Base-by-base conservation (phyloP, 495 filamentous ascomycete species). In the Penicillium verhagenii region DNA sequence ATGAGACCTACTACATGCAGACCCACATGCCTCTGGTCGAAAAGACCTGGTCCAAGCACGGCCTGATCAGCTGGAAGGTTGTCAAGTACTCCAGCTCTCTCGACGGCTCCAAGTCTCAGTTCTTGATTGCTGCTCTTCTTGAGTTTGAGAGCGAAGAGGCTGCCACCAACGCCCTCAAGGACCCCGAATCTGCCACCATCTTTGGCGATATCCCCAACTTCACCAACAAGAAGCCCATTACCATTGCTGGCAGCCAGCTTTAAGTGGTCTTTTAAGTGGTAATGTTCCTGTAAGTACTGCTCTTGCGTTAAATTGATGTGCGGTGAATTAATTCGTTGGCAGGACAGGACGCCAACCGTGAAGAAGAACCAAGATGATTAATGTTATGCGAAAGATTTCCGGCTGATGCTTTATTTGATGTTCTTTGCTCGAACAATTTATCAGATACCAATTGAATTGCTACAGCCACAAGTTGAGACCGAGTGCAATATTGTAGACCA, bases 171-270 rank as follows among this genome's bases (percentile, higher is more conserved):
- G 61, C 56, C 28, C 42, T 58, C 18, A 14, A 57, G 29, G 44
- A 50, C 35, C 47, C 56, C 11, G 37, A 42, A 19, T 39, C 33
- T 20, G 31, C 56, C 20, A 28, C 21, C n/a, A 31, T 67, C 44
- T 67, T 67, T 23, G 56, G 6, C n/a, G 64, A 67, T 52, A 60
- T 67, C 26, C 44, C 61, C 45, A 67, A 67, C 56, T 67, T 67
- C 57, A 67, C 61, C 58, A 67, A 67, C 48, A 45, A 29, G 53
- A 37, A 57, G 48, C 61, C 64, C 45, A 44, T 67, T 18, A 65
- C 64, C 39, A n/a, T 67, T 21, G 54, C 54, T 6, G 64, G 64
- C 16, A 11, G 13, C 13, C 43, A 45, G 5, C 46, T 64, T 6
- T 57, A 45, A 49, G 46, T 44, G 9, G 14, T 21, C 3, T 19